Evolutionary conservation across 2,329 filamentous ascomycete genomes (phyloP).

Genomic region (Xylariaceae sp.): DNA sequence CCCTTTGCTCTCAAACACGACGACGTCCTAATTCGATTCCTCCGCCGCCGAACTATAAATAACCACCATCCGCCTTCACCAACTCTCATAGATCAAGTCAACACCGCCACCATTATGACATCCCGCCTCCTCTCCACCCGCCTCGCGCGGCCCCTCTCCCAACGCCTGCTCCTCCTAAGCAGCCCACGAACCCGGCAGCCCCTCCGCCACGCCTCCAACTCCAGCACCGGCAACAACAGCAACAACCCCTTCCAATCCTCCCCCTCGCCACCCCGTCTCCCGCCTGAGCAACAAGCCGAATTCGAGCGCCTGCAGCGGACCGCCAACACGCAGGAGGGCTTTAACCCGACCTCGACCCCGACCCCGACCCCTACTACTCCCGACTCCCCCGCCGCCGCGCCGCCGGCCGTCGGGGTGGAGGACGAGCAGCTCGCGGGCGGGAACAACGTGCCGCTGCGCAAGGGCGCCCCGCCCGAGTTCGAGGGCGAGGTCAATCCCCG

Average conservation of each 20-base stretch:
- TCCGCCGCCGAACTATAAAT: no score
- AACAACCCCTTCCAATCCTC: slow-evolving; percentile 49
- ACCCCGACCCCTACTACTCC: no score
- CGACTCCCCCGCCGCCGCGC: not conserved
- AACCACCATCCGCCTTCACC: no score
- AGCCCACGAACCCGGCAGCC: not conserved
- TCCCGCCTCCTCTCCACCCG: slow-evolving; percentile 16
- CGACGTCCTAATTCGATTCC: no score
- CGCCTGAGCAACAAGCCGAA: slow-evolving; percentile 62
- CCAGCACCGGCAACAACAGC: slow-evolving; percentile 38
- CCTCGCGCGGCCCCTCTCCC: slow-evolving; percentile 2
- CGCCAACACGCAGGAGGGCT: slow-evolving; percentile 43
- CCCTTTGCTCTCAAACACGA: no score
- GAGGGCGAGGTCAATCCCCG: slow-evolving; percentile 88
- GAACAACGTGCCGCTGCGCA: slow-evolving; percentile 42
- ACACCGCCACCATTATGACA: slow-evolving; percentile 12
- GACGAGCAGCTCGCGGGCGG: not conserved
- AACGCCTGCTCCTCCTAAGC: not conserved
- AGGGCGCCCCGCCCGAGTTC: slow-evolving; percentile 85
- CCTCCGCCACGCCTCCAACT: slow-evolving; percentile 41
- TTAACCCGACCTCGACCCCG: slow-evolving; percentile 36
- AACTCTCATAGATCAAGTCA: not conserved
- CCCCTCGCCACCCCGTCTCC: slow-evolving; percentile 82
- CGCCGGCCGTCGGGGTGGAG: not conserved
- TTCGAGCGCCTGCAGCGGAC: slow-evolving; percentile 72